Evolutionary conservation across 2,329 filamentous ascomycete species (phyloP).

Genomic region (Trichoderma sp.): DNA sequence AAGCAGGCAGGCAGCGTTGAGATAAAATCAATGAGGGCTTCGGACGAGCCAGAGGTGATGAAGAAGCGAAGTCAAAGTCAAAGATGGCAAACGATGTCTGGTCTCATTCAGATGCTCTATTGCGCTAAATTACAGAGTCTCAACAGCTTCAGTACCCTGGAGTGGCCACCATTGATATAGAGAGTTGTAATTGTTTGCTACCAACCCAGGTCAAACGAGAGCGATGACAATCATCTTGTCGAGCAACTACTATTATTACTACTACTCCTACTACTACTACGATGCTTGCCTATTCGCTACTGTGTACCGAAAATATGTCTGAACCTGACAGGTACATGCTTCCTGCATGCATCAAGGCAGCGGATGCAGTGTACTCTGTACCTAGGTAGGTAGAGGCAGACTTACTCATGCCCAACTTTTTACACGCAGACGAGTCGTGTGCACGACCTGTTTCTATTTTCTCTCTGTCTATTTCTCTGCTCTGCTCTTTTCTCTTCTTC

Average conservation of each 20-base stretch:
- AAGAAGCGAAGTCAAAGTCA: neutral
- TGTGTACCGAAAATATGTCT: neutral
- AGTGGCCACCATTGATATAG: neutral
- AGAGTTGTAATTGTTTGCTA: neutral
- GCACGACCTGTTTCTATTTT: neutral
- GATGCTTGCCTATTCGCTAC: neutral
- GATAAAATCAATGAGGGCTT: neutral
- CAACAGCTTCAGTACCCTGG: neutral
- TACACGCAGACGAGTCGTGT: neutral
- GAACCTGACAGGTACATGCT: neutral
- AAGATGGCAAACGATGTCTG: neutral
- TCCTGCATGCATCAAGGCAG: neutral
- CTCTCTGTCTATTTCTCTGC: too few relatives aligned
- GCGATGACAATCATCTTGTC: neutral
- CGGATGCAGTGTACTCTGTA: neutral
- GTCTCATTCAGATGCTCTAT: neutral
- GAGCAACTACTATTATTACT: too few relatives aligned
- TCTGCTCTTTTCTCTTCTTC: neutral
- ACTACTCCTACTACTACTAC: too few relatives aligned
- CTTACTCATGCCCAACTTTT: neutral
- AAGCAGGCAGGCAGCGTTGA: neutral
- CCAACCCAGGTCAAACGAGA: neutral
- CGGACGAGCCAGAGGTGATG: too few relatives aligned
- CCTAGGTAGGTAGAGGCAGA: neutral
- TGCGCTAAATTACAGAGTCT: neutral